Conservation (phyloP, 805 yeast species). For the Zygosaccharomyces bailii region DNA sequence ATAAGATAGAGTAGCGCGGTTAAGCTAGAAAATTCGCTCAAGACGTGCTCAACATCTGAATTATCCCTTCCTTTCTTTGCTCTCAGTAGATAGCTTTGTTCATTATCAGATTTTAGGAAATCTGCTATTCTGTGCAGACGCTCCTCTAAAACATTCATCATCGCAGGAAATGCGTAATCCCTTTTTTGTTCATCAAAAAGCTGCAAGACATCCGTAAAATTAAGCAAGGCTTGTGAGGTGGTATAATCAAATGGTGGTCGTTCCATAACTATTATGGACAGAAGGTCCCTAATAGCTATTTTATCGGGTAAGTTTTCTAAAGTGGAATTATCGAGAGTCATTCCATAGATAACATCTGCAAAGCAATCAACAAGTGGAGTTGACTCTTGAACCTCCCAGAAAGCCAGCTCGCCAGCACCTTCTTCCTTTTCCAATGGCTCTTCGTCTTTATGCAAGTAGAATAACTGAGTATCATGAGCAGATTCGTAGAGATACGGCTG, state of each 20-base stretch:
- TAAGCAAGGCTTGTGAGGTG: conserved; percentile 50
- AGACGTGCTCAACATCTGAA: conserved; percentile 15
- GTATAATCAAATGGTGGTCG: conserved; percentile 62
- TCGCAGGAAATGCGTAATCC: conserved; percentile 42
- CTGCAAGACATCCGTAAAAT: conserved; percentile 52
- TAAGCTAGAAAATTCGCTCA: conserved; percentile 32
- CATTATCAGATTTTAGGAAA: conserved; percentile 25
- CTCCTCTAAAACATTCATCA: conserved; percentile 36
- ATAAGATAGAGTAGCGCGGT: conserved; percentile 49
- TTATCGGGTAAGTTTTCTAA: conserved; percentile 41
- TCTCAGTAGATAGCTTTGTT: conserved; percentile 29
- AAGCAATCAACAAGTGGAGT: conserved; percentile 50
- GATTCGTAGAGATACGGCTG: conserved; percentile 44
- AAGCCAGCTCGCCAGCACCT: conserved; percentile 39
- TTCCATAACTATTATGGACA: conserved; percentile 46
- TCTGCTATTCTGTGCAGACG: conserved; percentile 32
- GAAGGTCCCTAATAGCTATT: conserved; percentile 44
- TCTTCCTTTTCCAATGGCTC: conserved; percentile 42
- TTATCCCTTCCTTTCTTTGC: conserved; percentile 17
- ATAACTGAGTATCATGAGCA: conserved; percentile 35
- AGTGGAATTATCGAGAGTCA: conserved; percentile 50
- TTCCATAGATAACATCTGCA: conserved; percentile 45
- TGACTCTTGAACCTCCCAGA: conserved; percentile 52
- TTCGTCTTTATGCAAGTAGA: conserved; percentile 44
- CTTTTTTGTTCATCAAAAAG: conserved; percentile 54